These are phyloP conservation scores for Auricularia sp. DNA, from an alignment of 768 basidiomycete species.

Conservation along the genomic window DNA sequence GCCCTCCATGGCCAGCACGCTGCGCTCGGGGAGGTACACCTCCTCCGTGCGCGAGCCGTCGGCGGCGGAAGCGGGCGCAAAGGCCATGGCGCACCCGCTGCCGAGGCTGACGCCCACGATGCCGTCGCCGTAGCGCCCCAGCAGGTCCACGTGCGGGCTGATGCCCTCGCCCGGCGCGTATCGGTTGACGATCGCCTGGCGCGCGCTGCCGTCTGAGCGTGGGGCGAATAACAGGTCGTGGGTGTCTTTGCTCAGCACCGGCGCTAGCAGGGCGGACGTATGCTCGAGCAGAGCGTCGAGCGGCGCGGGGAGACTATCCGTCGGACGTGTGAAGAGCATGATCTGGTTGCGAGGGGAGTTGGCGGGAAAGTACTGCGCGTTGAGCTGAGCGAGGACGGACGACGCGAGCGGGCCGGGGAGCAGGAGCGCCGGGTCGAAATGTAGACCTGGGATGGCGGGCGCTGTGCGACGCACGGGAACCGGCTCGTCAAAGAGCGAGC, in stretches of 20 bases:
- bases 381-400: conserved; percentile 28
- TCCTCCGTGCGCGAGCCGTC: conserved; percentile 21
- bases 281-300: conserved; percentile 43
- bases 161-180: conserved; percentile 89
- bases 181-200: conserved; percentile 85
- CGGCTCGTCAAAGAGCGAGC: conserved; percentile 7
- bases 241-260: conserved; percentile 38
- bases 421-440: conserved; percentile 42
- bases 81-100: conserved; percentile 74
- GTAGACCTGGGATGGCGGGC: conserved; percentile 58
- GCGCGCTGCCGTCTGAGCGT: conserved; percentile 32
- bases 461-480: conserved; percentile 25
- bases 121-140: conserved; percentile 76
- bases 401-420: conserved; percentile 44
- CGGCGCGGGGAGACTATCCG: not conserved
- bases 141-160: conserved; percentile 76
- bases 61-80: conserved; percentile 26
- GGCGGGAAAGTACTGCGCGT: conserved; percentile 39
- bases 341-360: conserved; percentile 47
- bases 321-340: conserved; percentile 60
- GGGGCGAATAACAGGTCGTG: conserved; percentile 55
- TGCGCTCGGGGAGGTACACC: conserved; percentile 66
- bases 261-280: conserved; percentile 40
- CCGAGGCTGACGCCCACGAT: conserved; percentile 82
- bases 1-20: conserved; percentile 66